Evolutionary conservation across 768 basidiomycete genomes (phyloP).

Genomic region (Auricularia auricula-judae): DNA sequence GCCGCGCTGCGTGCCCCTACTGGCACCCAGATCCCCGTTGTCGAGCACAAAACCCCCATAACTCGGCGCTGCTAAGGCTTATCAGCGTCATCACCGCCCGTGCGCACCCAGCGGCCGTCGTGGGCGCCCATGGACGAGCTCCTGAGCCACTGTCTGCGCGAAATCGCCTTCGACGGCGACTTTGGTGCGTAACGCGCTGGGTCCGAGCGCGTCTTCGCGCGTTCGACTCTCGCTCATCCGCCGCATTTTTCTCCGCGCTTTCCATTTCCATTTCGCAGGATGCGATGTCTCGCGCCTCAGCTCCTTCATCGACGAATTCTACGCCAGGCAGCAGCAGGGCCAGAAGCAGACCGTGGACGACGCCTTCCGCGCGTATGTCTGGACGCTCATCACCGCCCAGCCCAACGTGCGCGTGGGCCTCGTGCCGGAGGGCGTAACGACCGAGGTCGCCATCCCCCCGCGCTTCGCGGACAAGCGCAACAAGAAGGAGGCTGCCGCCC

Average conservation of each 20-base stretch:
- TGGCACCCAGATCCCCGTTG: background rate
- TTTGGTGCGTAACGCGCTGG: constrained; percentile 47
- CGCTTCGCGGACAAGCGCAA: constrained; percentile 59
- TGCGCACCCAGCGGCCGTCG: background rate
- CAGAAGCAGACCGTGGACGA: constrained; percentile 57
- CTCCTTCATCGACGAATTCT: constrained; percentile 61
- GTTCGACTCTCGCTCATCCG: constrained; percentile 8
- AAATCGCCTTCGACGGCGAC: constrained; percentile 85
- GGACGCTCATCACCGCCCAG: constrained; percentile 68
- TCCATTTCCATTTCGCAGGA: constrained; percentile 30
- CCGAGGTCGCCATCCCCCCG: constrained; percentile 71
- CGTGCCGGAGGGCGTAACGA: constrained; percentile 43
- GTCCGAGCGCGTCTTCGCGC: background rate
- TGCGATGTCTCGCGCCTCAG: constrained; percentile 61
- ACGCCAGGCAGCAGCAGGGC: constrained; percentile 29
- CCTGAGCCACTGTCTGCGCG: constrained; percentile 70
- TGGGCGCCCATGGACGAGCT: constrained; percentile 68
- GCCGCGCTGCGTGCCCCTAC: background rate
- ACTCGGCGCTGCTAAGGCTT: background rate
- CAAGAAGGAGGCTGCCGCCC: constrained; percentile 30
- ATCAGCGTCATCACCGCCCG: background rate
- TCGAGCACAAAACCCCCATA: background rate
- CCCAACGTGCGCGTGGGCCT: constrained; percentile 68
- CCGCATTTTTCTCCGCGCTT: constrained; percentile 3
- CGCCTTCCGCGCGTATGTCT: constrained; percentile 67